A percentile compares a stretch with the other conserved stretches of the same genome.
Conservation (phyloP, 2,329 filamentous ascomycete species). For the Chaetomium sp. region DNA sequence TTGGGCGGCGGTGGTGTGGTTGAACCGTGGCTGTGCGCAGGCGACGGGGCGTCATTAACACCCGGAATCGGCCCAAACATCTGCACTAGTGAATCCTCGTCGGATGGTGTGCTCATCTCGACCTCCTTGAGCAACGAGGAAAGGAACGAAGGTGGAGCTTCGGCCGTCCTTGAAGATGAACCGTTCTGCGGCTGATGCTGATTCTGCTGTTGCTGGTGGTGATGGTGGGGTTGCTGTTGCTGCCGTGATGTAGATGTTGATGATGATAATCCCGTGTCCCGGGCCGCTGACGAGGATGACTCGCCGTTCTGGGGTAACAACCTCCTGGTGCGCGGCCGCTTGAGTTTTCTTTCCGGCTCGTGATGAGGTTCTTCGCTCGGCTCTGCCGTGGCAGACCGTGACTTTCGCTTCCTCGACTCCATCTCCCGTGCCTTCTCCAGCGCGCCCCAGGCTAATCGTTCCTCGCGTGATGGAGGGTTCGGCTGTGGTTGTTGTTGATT, state of each 20-base stretch:
- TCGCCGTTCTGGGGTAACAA: constrained; percentile 42
- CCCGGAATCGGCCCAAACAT: constrained; percentile 34
- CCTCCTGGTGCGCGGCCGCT: constrained; percentile 75
- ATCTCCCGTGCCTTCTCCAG: constrained; percentile 77
- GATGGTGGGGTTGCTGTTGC: constrained; percentile 13
- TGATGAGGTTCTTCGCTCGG: constrained; percentile 60
- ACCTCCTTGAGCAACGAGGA: constrained; percentile 85
- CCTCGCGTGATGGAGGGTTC: constrained; percentile 66
- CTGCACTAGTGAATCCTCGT: constrained; percentile 46
- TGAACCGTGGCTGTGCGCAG: constrained; percentile 59
- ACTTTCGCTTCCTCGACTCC: constrained; percentile 68
- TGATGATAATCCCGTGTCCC: constrained; percentile 6
- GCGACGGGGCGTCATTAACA: constrained; percentile 46
- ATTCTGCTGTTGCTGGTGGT: constrained; percentile 18
- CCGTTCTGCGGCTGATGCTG: background rate
- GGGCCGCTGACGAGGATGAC: constrained; percentile 32
- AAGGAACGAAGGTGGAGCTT: constrained; percentile 68
- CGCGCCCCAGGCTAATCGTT: constrained; percentile 80
- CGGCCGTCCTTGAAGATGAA: constrained; percentile 26
- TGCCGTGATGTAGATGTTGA: constrained; percentile 10
- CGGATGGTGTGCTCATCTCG: constrained; percentile 55
- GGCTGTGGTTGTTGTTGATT: constrained; percentile 38
- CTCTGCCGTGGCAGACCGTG: constrained; percentile 62
- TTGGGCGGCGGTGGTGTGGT: constrained; percentile 68
- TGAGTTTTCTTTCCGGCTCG: constrained; percentile 75